These are phyloP conservation scores for Elaeagnus macrophylla DNA, from an alignment of 306 rosid species.

Conservation along the genomic window DNA sequence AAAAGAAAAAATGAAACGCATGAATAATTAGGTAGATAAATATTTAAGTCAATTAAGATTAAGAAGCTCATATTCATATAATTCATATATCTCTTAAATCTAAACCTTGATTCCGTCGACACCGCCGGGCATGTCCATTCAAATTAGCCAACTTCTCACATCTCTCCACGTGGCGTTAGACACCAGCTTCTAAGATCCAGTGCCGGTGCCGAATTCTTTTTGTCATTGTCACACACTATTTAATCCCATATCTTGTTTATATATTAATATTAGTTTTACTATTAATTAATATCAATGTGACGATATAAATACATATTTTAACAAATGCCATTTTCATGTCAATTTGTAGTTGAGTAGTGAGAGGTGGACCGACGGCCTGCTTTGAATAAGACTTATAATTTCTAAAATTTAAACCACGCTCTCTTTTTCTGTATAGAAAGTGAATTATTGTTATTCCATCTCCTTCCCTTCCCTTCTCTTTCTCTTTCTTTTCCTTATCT, in stretches of 20 bases:
- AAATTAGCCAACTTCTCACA: conserved; percentile 25
- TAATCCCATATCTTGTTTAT: conserved; percentile 20
- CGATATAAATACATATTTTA: background rate
- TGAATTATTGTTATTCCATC: conserved; percentile 40
- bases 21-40: conserved; percentile 33
- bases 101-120: conserved; percentile 58
- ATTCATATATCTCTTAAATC: conserved; percentile 29
- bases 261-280: conserved; percentile 12
- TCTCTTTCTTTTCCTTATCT: background rate
- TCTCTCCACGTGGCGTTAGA: conserved; percentile 73
- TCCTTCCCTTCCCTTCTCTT: conserved; percentile 18
- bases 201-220: conserved; percentile 34
- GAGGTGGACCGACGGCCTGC: conserved; percentile 22
- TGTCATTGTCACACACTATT: background rate
- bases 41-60: conserved; percentile 24
- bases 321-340: conserved; percentile 27
- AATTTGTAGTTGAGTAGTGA: conserved; percentile 37
- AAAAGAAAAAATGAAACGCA: no score
- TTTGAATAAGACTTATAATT: conserved; percentile 13
- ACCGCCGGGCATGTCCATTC: conserved; percentile 54
- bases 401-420: no score
- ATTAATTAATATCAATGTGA: conserved; percentile 5
- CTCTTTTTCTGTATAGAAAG: conserved; percentile 51
- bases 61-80: conserved; percentile 1
- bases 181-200: conserved; percentile 24